Percentiles rank a stretch among this genome's conserved stretches.
Evolutionary conservation across 2,329 filamentous ascomycete genomes (phyloP).

Genomic region (Paecilomyces niveus): DNA sequence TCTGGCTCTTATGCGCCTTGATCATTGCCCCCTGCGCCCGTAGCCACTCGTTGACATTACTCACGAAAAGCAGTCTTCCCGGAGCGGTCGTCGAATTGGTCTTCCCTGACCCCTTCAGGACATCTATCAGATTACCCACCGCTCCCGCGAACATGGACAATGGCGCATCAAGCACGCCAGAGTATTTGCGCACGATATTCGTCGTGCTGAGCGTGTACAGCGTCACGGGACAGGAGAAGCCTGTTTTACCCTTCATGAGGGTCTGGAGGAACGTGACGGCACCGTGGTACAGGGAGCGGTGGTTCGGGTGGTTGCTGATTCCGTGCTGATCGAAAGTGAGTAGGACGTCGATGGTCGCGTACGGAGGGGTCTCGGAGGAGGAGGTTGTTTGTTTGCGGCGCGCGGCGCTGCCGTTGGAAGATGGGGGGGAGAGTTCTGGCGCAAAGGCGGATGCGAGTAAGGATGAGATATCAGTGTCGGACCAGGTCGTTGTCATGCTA

Average conservation of each 20-base stretch:
- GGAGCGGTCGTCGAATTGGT: slow-evolving; percentile 36
- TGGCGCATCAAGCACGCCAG: slow-evolving; percentile 67
- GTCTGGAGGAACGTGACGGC: slow-evolving; percentile 63
- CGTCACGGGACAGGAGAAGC: slow-evolving; percentile 66
- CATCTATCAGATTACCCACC: slow-evolving; percentile 25
- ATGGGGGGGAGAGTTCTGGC: slow-evolving; percentile 46
- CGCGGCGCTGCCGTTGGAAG: slow-evolving; percentile 32
- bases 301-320: slow-evolving; percentile 86
- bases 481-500: slow-evolving; percentile 77
- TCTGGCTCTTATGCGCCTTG: slow-evolving; percentile 83
- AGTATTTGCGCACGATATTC: slow-evolving; percentile 71
- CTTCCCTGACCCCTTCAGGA: slow-evolving; percentile 9
- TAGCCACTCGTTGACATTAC: slow-evolving; percentile 54
- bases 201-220: slow-evolving; percentile 79
- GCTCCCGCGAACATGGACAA: slow-evolving; percentile 58
- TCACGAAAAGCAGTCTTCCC: slow-evolving; percentile 62
- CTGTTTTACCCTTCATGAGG: slow-evolving; percentile 57
- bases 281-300: slow-evolving; percentile 80
- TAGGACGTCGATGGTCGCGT: slow-evolving; percentile 65
- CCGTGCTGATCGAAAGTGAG: slow-evolving; percentile 84
- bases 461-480: slow-evolving; percentile 59
- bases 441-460: slow-evolving; percentile 69
- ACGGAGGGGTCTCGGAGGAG: slow-evolving; percentile 35
- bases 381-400: slow-evolving; percentile 16
- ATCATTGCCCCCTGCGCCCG: slow-evolving; percentile 83